Evolutionary conservation across 1,284 basidiomycete genomes (phyloP), one percentile per base, ranked within the genome.

Genomic region (Cryptococcus sp.): DNA sequence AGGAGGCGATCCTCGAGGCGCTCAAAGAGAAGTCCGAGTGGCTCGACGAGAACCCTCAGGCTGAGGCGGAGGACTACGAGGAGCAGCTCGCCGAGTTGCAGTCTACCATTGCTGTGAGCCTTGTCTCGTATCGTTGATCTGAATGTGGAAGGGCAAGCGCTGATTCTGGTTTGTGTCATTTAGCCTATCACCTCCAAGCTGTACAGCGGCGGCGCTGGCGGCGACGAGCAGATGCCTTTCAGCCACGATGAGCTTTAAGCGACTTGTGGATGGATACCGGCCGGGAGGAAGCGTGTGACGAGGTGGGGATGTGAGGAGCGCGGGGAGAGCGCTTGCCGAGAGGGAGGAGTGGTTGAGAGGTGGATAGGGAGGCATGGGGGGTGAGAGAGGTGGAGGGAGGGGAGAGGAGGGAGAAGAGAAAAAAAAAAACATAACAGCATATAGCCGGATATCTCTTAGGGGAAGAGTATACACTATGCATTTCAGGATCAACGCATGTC

Each of bases 1-100:
- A 93, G 84, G 88, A 91, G 85, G 85, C 84, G 18, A 84, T 97
- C 64, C 81, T 91, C 55, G 84, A 82, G 23, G 81, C 86, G 43
- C 80, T 96, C 78, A 95, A 94, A 83, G 91, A 95, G 71, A 86
- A 87, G 62, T 86, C 87, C 37, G 89, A 92, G 60, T 97, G 92
- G 92, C 84, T 95, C 61, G 91, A 94, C 51, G 85, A 87, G 69
- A 84, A 91, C 73, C 87, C 82, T 52, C 79, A 78, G 20, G 92
- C 92, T 40, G 83, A 84, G 50, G 85, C 87, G 53, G 92, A 95
- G 77, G 91, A 95, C 63, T 81, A 93, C 46, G 91, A 96, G 77
- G 92, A 94, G 83, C 92, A 93, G 82, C 80, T 93, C 68, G 77
- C 80, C 61, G 86, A 88, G 78, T 82, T 90, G 45, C 87, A 89